Percentiles rank a stretch among this genome's conserved stretches.
These are phyloP conservation scores for Turnera subulata DNA, from an alignment of 345 rosid genomes.

Conservation along the genomic window DNA sequence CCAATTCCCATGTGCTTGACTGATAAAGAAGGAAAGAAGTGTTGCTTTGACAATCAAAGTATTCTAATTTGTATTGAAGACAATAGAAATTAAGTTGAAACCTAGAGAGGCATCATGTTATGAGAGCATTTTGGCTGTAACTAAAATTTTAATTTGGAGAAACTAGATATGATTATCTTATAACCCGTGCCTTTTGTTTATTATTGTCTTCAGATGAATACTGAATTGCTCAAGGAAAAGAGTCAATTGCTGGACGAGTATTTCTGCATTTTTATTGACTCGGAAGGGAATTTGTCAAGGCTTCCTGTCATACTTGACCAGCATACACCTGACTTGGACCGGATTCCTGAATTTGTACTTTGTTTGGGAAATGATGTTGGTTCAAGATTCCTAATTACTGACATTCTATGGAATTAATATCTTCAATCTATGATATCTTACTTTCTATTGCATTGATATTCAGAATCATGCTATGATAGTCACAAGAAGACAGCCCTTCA, in stretches of 20 bases:
- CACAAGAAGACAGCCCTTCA: no score
- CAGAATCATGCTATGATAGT: not conserved
- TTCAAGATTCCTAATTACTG: conserved; percentile 18
- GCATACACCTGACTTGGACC: conserved; percentile 93
- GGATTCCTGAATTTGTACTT: conserved; percentile 83
- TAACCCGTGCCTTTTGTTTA: conserved; percentile 1
- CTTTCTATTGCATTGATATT: conserved; percentile 5
- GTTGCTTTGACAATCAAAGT: no score
- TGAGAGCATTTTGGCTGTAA: no score
- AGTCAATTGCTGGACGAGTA: conserved; percentile 82
- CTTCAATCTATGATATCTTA: not conserved
- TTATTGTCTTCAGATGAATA: conserved; percentile 57
- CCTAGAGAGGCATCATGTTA: no score
- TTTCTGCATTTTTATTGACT: conserved; percentile 62
- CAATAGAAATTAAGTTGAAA: no score
- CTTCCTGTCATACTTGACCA: conserved; percentile 95
- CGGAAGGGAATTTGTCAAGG: conserved; percentile 65
- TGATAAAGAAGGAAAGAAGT: no score
- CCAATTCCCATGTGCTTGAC: no score
- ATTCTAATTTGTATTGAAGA: no score
- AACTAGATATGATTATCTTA: not conserved
- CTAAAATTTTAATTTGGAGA: not conserved
- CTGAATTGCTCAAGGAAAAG: conserved; percentile 71
- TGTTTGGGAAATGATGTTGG: conserved; percentile 95
- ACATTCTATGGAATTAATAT: no score